A percentile compares a stretch with the other conserved stretches of the same genome.
phyloP scores from a whole-genome alignment of 2,329 filamentous ascomycete species.

The Botrytis paeoniae region DNA sequence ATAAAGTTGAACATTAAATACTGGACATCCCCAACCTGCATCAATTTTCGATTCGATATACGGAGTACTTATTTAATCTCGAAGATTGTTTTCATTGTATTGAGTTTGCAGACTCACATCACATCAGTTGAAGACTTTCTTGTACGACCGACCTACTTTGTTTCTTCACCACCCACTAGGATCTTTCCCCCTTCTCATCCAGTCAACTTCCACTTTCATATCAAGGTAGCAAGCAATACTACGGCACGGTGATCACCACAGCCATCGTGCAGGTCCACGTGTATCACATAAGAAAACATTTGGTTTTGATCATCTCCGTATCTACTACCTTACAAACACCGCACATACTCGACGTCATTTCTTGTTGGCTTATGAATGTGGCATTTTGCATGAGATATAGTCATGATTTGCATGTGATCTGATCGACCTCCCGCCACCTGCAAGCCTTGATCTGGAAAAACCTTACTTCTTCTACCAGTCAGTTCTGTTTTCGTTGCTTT shows the following conservation, averaged over 20 bases:
- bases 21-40: not conserved
- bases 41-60: not conserved
- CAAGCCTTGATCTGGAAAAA: not conserved
- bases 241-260: not conserved
- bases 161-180: not conserved
- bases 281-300: conserved; percentile 5
- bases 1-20: not conserved
- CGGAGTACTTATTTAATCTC: not conserved
- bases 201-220: not conserved
- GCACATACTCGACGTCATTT: conserved; percentile 5
- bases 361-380: conserved; percentile 3
- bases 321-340: conserved; percentile 7
- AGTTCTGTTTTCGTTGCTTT: conserved; percentile 26
- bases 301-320: not conserved
- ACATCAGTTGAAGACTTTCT: not conserved
- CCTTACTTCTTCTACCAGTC: conserved; percentile 16
- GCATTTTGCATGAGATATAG: conserved; percentile 19
- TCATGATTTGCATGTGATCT: conserved; percentile 27
- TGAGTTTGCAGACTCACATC: not conserved
- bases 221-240: not conserved
- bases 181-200: not conserved
- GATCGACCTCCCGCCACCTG: conserved; percentile 22
- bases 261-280: conserved; percentile 14
- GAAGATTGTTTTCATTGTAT: not conserved
- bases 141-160: not conserved